Base-by-base conservation (phyloP, 805 yeast species). In the Yarrowia yakushimensis region DNA sequence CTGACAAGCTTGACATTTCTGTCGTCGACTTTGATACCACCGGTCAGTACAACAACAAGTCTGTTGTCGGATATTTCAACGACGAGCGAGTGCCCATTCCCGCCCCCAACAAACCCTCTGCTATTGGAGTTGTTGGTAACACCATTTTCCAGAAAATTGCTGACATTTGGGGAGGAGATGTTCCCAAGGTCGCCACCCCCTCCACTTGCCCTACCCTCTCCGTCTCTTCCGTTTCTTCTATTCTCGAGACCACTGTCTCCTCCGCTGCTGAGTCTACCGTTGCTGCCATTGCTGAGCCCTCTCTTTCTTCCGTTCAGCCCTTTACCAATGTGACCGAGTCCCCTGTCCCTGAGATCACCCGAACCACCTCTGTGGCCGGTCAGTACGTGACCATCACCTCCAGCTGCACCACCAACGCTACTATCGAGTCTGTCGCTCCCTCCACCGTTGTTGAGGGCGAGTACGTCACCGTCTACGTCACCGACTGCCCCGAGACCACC, bases 1-100 rank as follows among this genome's bases (percentile, higher is more conserved):
- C 82, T 65, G 66, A 73, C 66, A 69, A 70, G 65, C 66, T 75
- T 15, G 65, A 65, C 22, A 66, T 55, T 12, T 9, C 33, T 13
- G 22, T 22, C 8, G 37, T 30, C 20, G 39, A 39, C 28, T 15
- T 12, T 15, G 27, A 28, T 18, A 55, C 61, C 23, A 30, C 34
- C 17, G 39, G 39, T 13, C 34, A 30, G 46, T 55, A 39, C 61
- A 37, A 41, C 46, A 55, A 55, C 48, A 17, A 30, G 39, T 55
- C 61, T 8, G 37, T 22, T 1, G 27, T 13, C 7, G 61, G 61
- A 22, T 55, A 55, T 30, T 55, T 55, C 13, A 55, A 28, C 37
- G 61, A 55, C 39, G 36, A 55, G 30, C 34, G 30, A 9, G 28
- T 39, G 3, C 48, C 48, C 13, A 55, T 55, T 17, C 37, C 61